phyloP scores from a whole-genome alignment of 768 basidiomycete genomes.

The Rhodotorula toruloides region DNA sequence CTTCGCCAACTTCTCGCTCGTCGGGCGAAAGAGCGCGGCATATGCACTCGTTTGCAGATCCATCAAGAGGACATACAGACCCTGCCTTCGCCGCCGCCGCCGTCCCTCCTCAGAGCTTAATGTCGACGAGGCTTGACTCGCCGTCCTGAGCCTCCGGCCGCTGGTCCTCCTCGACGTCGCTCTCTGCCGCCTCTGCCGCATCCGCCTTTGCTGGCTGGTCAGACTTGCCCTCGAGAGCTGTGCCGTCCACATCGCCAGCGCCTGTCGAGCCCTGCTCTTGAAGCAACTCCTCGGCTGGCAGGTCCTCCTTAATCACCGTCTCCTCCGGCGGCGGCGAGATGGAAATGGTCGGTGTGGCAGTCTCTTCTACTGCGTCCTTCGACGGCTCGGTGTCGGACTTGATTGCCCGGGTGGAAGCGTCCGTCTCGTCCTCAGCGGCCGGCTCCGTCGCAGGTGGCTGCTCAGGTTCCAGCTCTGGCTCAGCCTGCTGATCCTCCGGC shows the following conservation, averaged over 20 bases:
- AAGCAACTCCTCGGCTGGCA: background rate
- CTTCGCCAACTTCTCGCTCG: no score
- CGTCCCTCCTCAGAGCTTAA: slow-evolving; percentile 15
- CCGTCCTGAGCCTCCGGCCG: background rate
- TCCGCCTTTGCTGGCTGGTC: no score
- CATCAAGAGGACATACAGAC: no score
- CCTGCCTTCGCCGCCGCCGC: no score
- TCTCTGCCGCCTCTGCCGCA: background rate
- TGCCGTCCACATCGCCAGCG: background rate
- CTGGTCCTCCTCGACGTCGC: background rate
- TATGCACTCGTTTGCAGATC: no score
- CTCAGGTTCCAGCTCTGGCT: no score
- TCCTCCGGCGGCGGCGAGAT: background rate
- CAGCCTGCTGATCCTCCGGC: background rate
- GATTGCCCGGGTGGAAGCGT: background rate
- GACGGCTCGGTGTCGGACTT: background rate
- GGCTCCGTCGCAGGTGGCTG: background rate
- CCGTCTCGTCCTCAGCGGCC: background rate
- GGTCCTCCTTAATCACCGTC: no score
- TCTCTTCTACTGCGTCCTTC: background rate
- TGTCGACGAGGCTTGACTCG: slow-evolving; percentile 19
- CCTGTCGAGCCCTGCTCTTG: no score
- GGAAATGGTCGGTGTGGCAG: background rate
- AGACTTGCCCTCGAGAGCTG: no score
- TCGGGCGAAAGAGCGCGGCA: background rate